Percentiles rank a stretch among this genome's conserved stretches.
Conservation (phyloP, 495 filamentous ascomycete genomes). For the Sporormia fimetaria region DNA sequence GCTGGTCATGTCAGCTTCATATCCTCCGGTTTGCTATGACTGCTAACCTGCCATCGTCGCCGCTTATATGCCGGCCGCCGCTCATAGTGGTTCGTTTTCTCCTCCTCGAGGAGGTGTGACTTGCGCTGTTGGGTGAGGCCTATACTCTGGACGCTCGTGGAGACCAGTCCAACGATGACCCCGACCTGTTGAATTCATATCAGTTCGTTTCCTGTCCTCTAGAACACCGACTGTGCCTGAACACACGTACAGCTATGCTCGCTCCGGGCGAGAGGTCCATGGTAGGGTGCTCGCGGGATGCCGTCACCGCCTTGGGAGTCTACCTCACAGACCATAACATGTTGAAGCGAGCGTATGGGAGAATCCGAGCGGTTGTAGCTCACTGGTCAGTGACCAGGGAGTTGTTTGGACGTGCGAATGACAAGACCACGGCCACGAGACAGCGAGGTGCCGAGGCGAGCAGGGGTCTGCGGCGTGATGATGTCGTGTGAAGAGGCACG, state of each 20-base stretch:
- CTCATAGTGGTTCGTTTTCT: constrained; percentile 66
- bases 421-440: constrained; percentile 17
- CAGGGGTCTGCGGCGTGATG: constrained; percentile 22
- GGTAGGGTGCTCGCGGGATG: constrained; percentile 55
- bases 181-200: constrained; percentile 50
- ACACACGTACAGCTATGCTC: constrained; percentile 64
- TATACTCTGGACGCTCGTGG: constrained; percentile 86
- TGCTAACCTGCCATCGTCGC: constrained; percentile 75
- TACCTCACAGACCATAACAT: constrained; percentile 19
- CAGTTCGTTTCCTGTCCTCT: not conserved
- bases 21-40: not conserved
- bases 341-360: constrained; percentile 6
- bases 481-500: constrained; percentile 19
- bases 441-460: constrained; percentile 11
- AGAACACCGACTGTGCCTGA: not conserved
- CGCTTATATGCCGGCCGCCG: constrained; percentile 80
- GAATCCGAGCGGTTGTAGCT: not conserved
- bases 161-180: constrained; percentile 82
- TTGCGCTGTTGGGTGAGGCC: constrained; percentile 98
- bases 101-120: constrained; percentile 94
- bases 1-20: constrained; percentile 28
- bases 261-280: constrained; percentile 75
- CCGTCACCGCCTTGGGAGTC: constrained; percentile 1
- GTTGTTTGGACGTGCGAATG: not conserved
- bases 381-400: constrained; percentile 5